Percentiles rank a stretch among this genome's conserved stretches.
Conservation (phyloP, 1,139 yeast species). For the Chernovozyma sophiae-reginae region DNA sequence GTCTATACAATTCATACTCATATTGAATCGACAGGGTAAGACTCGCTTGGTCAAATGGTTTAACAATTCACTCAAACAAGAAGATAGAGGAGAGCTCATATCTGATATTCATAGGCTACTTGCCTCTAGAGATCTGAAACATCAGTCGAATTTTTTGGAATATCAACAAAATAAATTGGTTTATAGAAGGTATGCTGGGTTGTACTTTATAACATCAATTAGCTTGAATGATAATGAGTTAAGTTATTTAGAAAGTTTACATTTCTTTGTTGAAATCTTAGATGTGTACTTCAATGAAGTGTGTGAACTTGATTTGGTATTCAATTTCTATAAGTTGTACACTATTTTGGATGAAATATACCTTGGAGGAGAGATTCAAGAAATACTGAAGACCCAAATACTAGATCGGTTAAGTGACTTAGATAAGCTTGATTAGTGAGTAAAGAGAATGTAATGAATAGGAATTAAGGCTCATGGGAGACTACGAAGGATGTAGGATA, state of each 20-base stretch:
- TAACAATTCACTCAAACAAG: conserved; percentile 27
- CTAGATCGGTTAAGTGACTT: conserved; percentile 49
- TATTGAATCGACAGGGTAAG: conserved; percentile 91
- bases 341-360: conserved; percentile 70
- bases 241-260: conserved; percentile 78
- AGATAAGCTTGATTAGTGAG: conserved; percentile 37
- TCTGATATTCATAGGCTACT: conserved; percentile 78
- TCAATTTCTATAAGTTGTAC: conserved; percentile 73
- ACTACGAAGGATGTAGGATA: too few species aligned
- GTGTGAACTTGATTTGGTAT: conserved; percentile 90
- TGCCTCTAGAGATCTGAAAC: conserved; percentile 77
- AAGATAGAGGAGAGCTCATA: conserved; percentile 54
- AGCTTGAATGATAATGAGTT: conserved; percentile 77
- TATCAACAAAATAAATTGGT: conserved; percentile 72
- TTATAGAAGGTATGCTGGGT: conserved; percentile 88
- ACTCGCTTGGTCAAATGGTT: conserved; percentile 85
- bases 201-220: conserved; percentile 78
- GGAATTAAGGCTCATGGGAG: too few species aligned
- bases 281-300: conserved; percentile 85
- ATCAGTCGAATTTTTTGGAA: conserved; percentile 77
- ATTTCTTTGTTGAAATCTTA: conserved; percentile 81
- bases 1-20: conserved; percentile 75
- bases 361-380: conserved; percentile 76
- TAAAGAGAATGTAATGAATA: too few species aligned
- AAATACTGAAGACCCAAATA: conserved; percentile 58